Evolutionary conservation across 805 yeast species (phyloP).

Genomic region (Wickerhamiella dianesei): DNA sequence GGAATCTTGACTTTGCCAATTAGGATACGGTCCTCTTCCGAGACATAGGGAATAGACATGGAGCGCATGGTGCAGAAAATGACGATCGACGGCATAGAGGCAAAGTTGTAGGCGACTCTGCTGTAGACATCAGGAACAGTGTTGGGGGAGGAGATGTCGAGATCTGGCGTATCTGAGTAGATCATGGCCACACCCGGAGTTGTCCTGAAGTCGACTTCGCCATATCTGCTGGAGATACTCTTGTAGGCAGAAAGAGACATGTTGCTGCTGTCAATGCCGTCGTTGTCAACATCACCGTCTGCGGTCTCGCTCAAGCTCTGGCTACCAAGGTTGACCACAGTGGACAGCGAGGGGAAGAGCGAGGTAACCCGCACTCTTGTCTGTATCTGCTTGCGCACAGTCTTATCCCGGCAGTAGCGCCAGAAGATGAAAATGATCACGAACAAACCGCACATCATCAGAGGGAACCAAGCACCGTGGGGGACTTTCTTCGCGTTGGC

Average conservation of each 20-base stretch:
- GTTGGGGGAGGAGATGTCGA: slow-evolving; percentile 30
- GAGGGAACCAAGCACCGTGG: slow-evolving; percentile 52
- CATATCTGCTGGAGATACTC: neutral
- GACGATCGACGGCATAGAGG: slow-evolving; percentile 33
- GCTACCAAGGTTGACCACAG: neutral
- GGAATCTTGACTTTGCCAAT: slow-evolving; percentile 29
- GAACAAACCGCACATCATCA: slow-evolving; percentile 32
- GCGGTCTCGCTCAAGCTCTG: neutral
- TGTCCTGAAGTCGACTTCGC: neutral
- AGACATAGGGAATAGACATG: slow-evolving; percentile 32
- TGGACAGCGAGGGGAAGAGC: slow-evolving; percentile 5
- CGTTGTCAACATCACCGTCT: neutral
- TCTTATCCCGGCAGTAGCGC: slow-evolving; percentile 34
- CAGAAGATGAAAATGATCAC: slow-evolving; percentile 31
- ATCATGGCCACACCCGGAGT: slow-evolving; percentile 30
- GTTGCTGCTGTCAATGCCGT: neutral
- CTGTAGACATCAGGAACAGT: slow-evolving; percentile 34
- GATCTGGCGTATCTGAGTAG: slow-evolving; percentile 26
- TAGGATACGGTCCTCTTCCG: slow-evolving; percentile 29
- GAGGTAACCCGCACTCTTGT: slow-evolving; percentile 6
- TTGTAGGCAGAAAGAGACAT: neutral
- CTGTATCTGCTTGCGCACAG: slow-evolving; percentile 6
- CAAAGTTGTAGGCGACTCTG: slow-evolving; percentile 29
- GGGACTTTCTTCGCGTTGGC: slow-evolving; percentile 40
- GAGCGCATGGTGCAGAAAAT: slow-evolving; percentile 33